Evolutionary conservation across 2,329 filamentous ascomycete genomes (phyloP), one percentile per base, ranked within the genome.

Genomic region (Emergomyces africanus): DNA sequence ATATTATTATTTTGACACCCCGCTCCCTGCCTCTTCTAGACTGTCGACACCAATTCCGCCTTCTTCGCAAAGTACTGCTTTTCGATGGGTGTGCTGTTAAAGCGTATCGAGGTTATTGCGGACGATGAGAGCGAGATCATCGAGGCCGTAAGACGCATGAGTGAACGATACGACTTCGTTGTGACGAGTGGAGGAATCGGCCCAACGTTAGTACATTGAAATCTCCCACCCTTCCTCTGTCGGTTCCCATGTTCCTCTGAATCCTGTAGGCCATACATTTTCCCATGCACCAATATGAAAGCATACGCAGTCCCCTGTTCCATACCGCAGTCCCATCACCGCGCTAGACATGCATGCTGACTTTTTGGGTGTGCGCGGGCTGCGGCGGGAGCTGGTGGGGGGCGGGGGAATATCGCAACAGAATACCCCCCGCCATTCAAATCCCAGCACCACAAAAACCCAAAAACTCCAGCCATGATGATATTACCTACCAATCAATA

Each of bases 161-260:
- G 89, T 69, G 80, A 82, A 57, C 85, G 83, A 64, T 97, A 96
- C 70, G 94, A 97, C 74, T 89, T 97, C 71, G 89, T 99, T 51
- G 89, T 97, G 5, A 97, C 94, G 6, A 94, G 88, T 66, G 92
- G 94, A 65, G 92, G 94, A 35, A 97, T 99, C 69, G 92, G 92
- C 12, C 94, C 94, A 64, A 97, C 92, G 88, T 92, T 76, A 77
- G 85, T 73, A 28, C 41, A 18, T 37, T 5, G 20, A 25, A 49
- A 37, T 6, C 5, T 10, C 49, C 30, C 23, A 10, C 41, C 30
- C 25, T 54, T 60, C 41, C 61, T 41, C 39, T 35, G 8, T 23
- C 23, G 8, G 3, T 18, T 25, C n/a, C 35, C 48, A 37, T 28
- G 15, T 23, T 20, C 42, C 23, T 30, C 18, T 20, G 8, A 30